Percentiles rank a stretch among this genome's conserved stretches.
phyloP scores from a whole-genome alignment of 202 grass and related monocot genomes.

The Schoenoplectus tabernaemontani region DNA sequence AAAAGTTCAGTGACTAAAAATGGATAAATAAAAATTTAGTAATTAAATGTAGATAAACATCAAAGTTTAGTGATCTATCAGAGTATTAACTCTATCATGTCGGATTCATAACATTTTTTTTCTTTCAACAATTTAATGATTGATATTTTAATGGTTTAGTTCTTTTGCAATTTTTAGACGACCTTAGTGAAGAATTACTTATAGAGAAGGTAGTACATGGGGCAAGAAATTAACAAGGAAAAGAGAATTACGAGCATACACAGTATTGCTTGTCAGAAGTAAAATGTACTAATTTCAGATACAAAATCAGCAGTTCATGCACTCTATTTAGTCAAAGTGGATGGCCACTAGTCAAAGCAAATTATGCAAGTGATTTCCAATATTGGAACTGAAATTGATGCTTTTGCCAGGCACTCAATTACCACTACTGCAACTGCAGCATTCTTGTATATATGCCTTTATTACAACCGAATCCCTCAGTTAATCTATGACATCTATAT shows the following conservation, averaged over 20 bases:
- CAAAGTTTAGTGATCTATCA: too few species aligned
- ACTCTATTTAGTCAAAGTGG: neutral
- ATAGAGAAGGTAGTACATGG: neutral
- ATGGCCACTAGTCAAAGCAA: neutral
- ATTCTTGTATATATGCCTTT: neutral
- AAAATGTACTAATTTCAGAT: too few species aligned
- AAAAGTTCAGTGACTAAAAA: too few species aligned
- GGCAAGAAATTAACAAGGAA: neutral
- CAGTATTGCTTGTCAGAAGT: neutral
- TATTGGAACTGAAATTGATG: conserved; percentile 3
- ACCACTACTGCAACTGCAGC: neutral
- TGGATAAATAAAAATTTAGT: too few species aligned
- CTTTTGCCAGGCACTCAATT: neutral
- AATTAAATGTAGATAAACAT: too few species aligned
- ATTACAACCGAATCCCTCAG: neutral
- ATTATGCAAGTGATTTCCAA: conserved; percentile 4
- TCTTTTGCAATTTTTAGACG: neutral
- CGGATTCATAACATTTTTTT: neutral
- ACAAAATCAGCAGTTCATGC: neutral
- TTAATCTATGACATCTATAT: neutral
- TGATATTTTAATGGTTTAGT: neutral
- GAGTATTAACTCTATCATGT: too few species aligned
- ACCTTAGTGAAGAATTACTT: neutral
- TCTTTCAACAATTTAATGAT: neutral
- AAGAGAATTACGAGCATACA: neutral